These are phyloP conservation scores for Microdochium nivale DNA, from an alignment of 2,329 filamentous ascomycete species.

Conservation along the genomic window DNA sequence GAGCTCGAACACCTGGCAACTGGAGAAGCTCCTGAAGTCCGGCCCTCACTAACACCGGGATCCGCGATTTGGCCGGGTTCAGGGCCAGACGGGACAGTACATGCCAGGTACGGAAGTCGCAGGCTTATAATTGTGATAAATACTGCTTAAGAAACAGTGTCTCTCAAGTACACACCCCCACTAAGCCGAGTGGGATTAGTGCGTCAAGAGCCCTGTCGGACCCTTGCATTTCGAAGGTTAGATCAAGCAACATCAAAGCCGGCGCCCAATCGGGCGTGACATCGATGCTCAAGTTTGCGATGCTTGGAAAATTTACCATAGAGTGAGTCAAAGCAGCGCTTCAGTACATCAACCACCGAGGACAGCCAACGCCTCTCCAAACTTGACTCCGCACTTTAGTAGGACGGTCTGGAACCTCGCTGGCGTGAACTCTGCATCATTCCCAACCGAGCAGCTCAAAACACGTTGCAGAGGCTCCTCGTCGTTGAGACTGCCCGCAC, in stretches of 20 bases:
- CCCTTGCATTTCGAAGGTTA: not conserved
- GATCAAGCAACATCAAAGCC: not conserved
- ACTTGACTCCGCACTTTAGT: too few relatives aligned
- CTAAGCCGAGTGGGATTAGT: not conserved
- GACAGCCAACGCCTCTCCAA: too few relatives aligned
- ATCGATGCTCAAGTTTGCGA: not conserved
- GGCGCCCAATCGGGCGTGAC: not conserved
- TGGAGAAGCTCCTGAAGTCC: too few relatives aligned
- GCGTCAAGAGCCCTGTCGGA: not conserved
- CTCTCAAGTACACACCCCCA: not conserved
- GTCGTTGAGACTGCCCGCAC: not conserved
- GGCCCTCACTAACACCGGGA: not conserved
- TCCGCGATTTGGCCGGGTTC: not conserved
- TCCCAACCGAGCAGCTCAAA: not conserved
- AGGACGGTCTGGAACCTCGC: too few relatives aligned
- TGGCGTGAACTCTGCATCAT: too few relatives aligned
- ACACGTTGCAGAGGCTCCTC: not conserved
- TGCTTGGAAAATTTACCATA: not conserved
- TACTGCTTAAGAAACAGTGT: too few relatives aligned
- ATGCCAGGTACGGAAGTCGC: not conserved
- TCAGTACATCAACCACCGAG: not conserved
- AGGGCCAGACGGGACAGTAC: not conserved
- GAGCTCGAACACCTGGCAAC: not conserved
- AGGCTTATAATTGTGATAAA: too few relatives aligned
- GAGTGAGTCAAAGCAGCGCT: not conserved